Evolutionary conservation across 495 filamentous ascomycete species (phyloP), one percentile per base, ranked within the genome.

Genomic region (Talaromyces ruber): DNA sequence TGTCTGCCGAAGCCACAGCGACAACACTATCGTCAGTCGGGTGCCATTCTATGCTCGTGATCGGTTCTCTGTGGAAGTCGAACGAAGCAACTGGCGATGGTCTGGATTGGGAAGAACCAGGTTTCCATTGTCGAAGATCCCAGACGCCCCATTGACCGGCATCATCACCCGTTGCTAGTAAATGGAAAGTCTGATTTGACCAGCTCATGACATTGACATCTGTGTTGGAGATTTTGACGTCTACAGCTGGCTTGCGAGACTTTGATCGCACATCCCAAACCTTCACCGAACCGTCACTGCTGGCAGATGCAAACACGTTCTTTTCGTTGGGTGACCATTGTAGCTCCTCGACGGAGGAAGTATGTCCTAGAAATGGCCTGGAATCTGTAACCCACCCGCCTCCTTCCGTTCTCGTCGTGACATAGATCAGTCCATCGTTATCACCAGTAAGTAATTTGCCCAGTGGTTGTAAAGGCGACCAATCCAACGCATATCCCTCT

Each of bases 201-300:
- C 94, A 98, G 62, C 87, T 92, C 76, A 97, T 88, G 30, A 98
- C 94, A 67, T 98, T 98, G 63, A 97, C 91, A 64, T 98, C 94
- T 21, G 85, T 86, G 45, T 83, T 79, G 71, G 88, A 93, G 66
- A 94, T 85, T 65, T 90, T 84, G 56, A 98, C 90, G 54, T 87
- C 91, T 26, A 98, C 82, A 12, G 90, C 91, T 8, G 92, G 88
- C 67, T 86, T 89, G 64, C 89, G 86, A 62, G 86, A 88, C 78
- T 96, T 96, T 63, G 88, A 91, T 34, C 94, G 88, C 51, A 93
- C 85, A 70, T 98, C 94, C 89, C 93, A 98, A 34, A 98, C 86
- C 69, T 93, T 92, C 64, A 98, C 88, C 3, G 90, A 95, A 52
- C 94, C 93, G 72, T 98, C 94, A 68, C 87, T 91, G 43, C 92